A percentile compares a stretch with the other conserved stretches of the same genome.
Conservation (phyloP, 169 alveolate genomes). For the Babesia bovis region DNA sequence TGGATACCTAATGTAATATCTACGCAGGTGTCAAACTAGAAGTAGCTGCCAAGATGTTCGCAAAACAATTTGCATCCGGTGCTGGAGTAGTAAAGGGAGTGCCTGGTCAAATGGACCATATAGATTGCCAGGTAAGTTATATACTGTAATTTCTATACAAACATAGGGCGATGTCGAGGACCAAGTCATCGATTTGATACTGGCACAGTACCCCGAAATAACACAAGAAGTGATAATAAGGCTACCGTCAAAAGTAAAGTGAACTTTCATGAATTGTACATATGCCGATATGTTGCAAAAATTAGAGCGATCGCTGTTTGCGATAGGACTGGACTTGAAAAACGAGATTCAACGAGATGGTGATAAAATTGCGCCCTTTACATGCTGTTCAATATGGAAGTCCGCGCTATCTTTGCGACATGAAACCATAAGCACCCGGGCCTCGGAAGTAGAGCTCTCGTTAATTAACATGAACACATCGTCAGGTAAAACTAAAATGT, state of each 20-base stretch:
- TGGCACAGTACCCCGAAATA: constrained; percentile 70
- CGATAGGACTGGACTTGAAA: neutral
- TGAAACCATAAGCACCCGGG: constrained; percentile 37
- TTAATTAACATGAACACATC: constrained; percentile 55
- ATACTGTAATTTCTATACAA: neutral
- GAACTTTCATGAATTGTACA: neutral
- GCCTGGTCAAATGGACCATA: constrained; percentile 76
- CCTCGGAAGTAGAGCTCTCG: constrained; percentile 38
- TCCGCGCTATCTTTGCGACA: constrained; percentile 53
- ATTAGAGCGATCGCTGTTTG: too few relatives aligned
- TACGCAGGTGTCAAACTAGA: constrained; percentile 75
- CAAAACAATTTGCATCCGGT: constrained; percentile 86
- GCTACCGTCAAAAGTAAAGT: constrained; percentile 67
- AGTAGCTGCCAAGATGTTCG: constrained; percentile 83
- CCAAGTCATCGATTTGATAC: constrained; percentile 66
- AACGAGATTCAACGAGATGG: neutral
- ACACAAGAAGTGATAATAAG: constrained; percentile 69
- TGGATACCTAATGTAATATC: neutral
- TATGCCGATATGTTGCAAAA: too few relatives aligned
- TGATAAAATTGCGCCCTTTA: constrained; percentile 22
- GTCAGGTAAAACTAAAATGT: constrained; percentile 56
- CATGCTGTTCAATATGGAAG: constrained; percentile 34
- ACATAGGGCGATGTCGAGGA: constrained; percentile 79
- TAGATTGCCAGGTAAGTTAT: constrained; percentile 74
- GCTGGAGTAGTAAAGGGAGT: constrained; percentile 85